Evolutionary conservation across 2,329 filamentous ascomycete species (phyloP), one percentile per base, ranked within the genome.

Genomic region (Trichoderma lentiforme): DNA sequence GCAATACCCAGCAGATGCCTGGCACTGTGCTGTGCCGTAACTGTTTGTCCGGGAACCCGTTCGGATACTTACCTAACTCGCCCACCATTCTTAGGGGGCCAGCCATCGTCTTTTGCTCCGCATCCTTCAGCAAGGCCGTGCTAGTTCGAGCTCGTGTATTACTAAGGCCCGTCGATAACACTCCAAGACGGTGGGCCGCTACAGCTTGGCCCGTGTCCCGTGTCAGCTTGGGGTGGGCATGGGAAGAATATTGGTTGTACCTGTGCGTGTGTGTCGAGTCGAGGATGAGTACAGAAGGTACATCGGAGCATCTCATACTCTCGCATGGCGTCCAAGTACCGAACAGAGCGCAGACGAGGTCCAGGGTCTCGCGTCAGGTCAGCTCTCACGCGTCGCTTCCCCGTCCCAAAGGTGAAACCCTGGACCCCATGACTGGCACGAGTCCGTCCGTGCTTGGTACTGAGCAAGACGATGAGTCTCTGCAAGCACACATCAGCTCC

Each of bases 281-380:
- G 43, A 51, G 43, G 1, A 2, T 28, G 26, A 28, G 26, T 28
- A 28, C 21, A 6, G 4, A 3, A 39, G 15, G 36, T 43, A 43
- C 39, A 43, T n/a, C 2, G 63, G 26, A 26, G 64, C 64, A 57
- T 57, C 64, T 39, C 64, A 34, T 24, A 63, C 56, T 14, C 60
- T 63, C 60, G 60, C 60, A 43, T 28, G 26, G 34, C 15, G 14
- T 63, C 34, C 18, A 47, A 34, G 21, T n/a, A 43, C 32, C 57
- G 18, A 11, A 9, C 28, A n/a, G n/a, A 58, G 24, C 21, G 51
- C 47, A 66, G 26, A n/a, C 24, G 53, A 53, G 66, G 57, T 36
- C 34, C 66, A 62, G 66, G 66, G 66, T 28, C 66, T 62, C 57
- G 66, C 66, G 66, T 70, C 66, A 53, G 57, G 66, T 70, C 66